Conservation (phyloP, 495 filamentous ascomycete genomes). For the Collariella sp. region DNA sequence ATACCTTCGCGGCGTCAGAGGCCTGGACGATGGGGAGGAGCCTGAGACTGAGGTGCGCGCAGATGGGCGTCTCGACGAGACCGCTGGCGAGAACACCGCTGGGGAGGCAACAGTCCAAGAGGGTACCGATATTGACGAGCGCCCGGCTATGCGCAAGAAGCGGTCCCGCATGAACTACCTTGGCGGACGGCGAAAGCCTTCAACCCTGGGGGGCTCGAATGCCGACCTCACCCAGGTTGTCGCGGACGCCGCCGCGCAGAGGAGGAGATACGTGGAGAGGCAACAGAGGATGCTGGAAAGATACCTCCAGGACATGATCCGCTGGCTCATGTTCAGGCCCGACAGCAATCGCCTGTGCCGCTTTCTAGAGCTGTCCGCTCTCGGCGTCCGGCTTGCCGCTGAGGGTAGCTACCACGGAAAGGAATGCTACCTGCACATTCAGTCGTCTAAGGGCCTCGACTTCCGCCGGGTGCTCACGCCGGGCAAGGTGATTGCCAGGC, state of each 20-base stretch:
- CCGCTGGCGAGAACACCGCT: constrained; percentile 36
- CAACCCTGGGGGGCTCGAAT: constrained; percentile 23
- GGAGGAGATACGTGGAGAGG: constrained; percentile 47
- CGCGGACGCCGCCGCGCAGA: constrained; percentile 24
- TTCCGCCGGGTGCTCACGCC: constrained; percentile 75
- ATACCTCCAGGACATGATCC: constrained; percentile 91
- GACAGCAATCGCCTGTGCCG: constrained; percentile 95
- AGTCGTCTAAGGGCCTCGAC: constrained; percentile 84
- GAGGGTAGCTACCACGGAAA: constrained; percentile 97
- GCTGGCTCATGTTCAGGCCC: constrained; percentile 88
- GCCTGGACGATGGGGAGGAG: constrained; percentile 81
- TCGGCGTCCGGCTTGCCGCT: constrained; percentile 89
- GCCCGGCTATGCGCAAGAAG: constrained; percentile 45
- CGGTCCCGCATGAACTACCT: constrained; percentile 53
- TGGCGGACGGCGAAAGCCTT: constrained; percentile 27
- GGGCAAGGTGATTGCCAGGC: constrained; percentile 62
- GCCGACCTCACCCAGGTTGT: constrained; percentile 19
- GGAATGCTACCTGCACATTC: constrained; percentile 87
- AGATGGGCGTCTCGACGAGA: constrained; percentile 42
- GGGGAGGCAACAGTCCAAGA: constrained; percentile 34
- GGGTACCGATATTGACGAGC: constrained; percentile 34
- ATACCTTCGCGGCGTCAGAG: constrained; percentile 73
- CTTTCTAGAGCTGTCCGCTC: constrained; percentile 88
- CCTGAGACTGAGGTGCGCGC: constrained; percentile 28
- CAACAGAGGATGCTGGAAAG: constrained; percentile 81